phyloP scores from a whole-genome alignment of 352 stramenopile species.

The Blastocystis sp. region DNA sequence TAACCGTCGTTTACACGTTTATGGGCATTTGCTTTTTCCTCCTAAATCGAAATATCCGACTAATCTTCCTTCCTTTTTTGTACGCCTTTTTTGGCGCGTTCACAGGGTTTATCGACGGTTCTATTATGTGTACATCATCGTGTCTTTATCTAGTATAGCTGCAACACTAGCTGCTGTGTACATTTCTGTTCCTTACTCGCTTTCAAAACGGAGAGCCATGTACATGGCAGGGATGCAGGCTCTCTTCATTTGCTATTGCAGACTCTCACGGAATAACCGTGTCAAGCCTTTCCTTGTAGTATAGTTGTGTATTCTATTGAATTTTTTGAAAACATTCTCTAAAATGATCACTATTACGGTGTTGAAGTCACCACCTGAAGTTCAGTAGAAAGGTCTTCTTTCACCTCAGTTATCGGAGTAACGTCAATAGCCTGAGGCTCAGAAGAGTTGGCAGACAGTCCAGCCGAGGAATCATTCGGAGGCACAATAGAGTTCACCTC shows the following conservation, averaged over 20 bases:
- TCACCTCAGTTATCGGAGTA: too few species aligned
- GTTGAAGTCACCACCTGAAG: too few species aligned
- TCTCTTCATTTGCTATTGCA: constrained; percentile 12
- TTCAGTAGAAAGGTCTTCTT: too few species aligned
- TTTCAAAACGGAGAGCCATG: constrained; percentile 7
- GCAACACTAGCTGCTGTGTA: constrained; percentile 18
- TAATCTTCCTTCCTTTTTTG: constrained; percentile 34
- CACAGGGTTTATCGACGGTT: background rate
- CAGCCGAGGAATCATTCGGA: background rate
- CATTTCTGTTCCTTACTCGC: constrained; percentile 56
- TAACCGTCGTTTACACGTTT: background rate
- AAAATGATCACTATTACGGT: background rate
- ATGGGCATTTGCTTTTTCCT: constrained; percentile 1
- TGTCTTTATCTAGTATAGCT: background rate
- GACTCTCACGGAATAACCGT: constrained; percentile 30
- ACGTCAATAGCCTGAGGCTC: too few species aligned
- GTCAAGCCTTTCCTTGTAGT: constrained; percentile 15
- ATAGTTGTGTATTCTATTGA: background rate
- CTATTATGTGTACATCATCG: background rate
- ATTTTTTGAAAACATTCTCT: background rate
- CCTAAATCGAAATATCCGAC: background rate
- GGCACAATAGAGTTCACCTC: background rate
- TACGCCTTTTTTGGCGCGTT: constrained; percentile 10
- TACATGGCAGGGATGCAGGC: constrained; percentile 11
- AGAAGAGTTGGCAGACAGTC: background rate